Conservation (phyloP, 805 yeast species). For the Deakozyma indianensis region DNA sequence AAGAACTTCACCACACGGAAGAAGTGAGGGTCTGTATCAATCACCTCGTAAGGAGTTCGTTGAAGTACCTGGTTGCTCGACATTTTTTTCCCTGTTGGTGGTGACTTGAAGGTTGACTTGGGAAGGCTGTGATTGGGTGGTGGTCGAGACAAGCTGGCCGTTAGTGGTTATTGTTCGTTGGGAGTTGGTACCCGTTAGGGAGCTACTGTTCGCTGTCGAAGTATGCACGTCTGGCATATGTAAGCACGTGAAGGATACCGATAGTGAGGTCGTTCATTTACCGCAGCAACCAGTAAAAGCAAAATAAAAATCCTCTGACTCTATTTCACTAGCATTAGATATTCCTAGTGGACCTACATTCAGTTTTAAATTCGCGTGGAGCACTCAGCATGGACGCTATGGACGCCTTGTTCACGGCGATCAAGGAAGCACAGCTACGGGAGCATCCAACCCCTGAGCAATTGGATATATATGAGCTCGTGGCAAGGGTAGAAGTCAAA, state of each 20-base stretch:
- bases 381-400: no score
- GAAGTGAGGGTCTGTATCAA: conserved; percentile 72
- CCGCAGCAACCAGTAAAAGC: no score
- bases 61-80: conserved; percentile 14
- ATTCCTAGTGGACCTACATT: no score
- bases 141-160: not conserved
- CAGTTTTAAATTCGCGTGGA: no score
- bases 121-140: not conserved
- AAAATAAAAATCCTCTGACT: no score
- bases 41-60: conserved; percentile 27
- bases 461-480: not conserved
- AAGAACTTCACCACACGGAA: conserved; percentile 56
- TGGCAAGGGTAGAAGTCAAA: not conserved
- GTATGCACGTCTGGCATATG: no score
- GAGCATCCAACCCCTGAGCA: not conserved
- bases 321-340: no score
- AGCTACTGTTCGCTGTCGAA: no score
- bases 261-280: no score
- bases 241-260: no score
- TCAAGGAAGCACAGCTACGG: not conserved
- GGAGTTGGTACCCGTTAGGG: no score
- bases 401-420: not conserved
- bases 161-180: no score
- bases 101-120: not conserved
- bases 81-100: conserved; percentile 4